These are phyloP conservation scores for Medicago lupulina DNA, from an alignment of 306 rosid genomes.

Conservation along the genomic window DNA sequence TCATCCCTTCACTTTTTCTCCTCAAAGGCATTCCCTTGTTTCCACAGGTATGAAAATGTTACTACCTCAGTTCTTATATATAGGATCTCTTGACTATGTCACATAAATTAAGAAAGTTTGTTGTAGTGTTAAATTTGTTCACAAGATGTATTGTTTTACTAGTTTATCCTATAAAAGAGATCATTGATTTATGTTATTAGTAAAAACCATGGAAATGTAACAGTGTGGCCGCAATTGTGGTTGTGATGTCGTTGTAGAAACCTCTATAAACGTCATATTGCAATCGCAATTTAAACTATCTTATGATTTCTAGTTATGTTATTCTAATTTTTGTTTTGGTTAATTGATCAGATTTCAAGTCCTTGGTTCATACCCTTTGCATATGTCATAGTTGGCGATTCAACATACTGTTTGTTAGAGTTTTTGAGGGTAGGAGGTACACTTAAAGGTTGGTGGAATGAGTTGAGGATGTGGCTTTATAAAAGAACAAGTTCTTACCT, in stretches of 20 bases:
- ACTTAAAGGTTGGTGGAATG: slow-evolving; percentile 78
- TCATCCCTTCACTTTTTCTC: slow-evolving; percentile 40
- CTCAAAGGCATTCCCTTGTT: slow-evolving; percentile 47
- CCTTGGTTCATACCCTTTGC: slow-evolving; percentile 73
- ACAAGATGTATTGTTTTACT: too few species aligned
- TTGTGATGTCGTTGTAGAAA: too few species aligned
- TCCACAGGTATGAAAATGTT: slow-evolving; percentile 29
- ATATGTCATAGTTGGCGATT: slow-evolving; percentile 54
- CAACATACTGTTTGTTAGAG: slow-evolving; percentile 55
- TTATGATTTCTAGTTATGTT: background rate
- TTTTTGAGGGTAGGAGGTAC: slow-evolving; percentile 67
- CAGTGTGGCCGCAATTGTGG: too few species aligned
- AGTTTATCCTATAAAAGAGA: too few species aligned
- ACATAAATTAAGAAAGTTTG: too few species aligned
- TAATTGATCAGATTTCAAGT: slow-evolving; percentile 58
- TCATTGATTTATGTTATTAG: too few species aligned
- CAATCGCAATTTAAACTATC: background rate
- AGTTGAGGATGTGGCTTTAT: slow-evolving; percentile 69
- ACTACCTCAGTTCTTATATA: too few species aligned
- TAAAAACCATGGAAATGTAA: too few species aligned
- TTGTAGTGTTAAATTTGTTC: too few species aligned
- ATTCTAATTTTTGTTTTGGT: background rate
- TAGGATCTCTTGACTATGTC: too few species aligned
- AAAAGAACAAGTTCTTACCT: slow-evolving; percentile 69
- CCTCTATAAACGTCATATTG: too few species aligned